Base-by-base conservation (phyloP, 805 yeast genomes). In the Ogataea pignaliae region DNA sequence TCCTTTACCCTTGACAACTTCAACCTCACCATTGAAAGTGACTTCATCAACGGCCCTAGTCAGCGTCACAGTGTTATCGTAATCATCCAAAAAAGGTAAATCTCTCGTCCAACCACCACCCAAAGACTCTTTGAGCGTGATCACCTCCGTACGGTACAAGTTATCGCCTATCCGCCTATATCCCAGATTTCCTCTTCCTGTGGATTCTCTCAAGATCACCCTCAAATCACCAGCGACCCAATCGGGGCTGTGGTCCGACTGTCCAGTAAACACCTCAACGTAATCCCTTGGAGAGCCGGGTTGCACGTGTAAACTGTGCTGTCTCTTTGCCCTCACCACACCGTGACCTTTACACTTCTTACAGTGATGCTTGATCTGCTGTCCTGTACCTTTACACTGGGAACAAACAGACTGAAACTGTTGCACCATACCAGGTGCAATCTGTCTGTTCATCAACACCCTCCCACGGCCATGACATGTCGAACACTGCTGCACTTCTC, bases 371-470 rank as follows among this genome's bases (percentile, higher is more conserved):
- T 75, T 69, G 34, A 88, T 83, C 8, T 72, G 65, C 43, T 78
- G 69, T 11, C 99, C 99, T 36, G 72, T 68, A 31, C 98, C 98
- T 10, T 69, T 66, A 72, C 99, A 93, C 41, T 69, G 66, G 42
- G 85, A 88, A 73, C 99, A 93, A 3, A 74, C 72, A 36, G 81
- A 75, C 61, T 87, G 91, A 54, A 90, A 73, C 48, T 83, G 85
- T 65, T 93, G 98, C 48, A 87, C 69, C 88, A 93, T 87, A 8
- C 90, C 90, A 5, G 95, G 95, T 0, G 88, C 97, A 52, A 91
- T 65, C 61, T 90, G 95, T 46, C 84, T 72, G 40, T 79, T 73
- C 43, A 83, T 76, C 8, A 81, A 60, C 33, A 77, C 64, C 17
- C 83, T 71, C 26, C 99, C 99, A 21, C 68, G 65, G 5, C 99